Conservation (phyloP, 2,329 filamentous ascomycete species). For the Tolypocladium ovalisporum region DNA sequence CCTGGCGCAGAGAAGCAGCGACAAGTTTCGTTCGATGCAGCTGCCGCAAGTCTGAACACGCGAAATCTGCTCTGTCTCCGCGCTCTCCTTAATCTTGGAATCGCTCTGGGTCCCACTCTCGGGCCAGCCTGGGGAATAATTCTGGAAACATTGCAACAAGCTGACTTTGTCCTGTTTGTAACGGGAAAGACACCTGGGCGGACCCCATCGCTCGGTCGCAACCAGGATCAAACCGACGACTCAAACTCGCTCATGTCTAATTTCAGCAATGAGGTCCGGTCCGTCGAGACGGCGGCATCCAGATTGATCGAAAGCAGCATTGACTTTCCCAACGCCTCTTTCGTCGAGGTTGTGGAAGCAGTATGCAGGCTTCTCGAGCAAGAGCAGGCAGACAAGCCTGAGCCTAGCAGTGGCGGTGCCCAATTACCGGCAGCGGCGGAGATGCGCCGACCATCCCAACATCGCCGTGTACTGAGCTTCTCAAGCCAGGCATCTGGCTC, state of each 20-base stretch:
- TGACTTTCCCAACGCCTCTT: slow-evolving; percentile 78
- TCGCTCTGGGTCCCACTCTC: slow-evolving; percentile 82
- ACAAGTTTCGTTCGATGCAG: slow-evolving; percentile 46
- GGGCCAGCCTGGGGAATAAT: slow-evolving; percentile 82
- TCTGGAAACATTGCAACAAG: slow-evolving; percentile 83
- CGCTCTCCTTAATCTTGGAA: slow-evolving; percentile 88
- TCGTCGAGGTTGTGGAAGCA: slow-evolving; percentile 64
- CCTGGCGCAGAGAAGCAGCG: slow-evolving; percentile 47
- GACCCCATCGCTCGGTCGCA: slow-evolving; percentile 35
- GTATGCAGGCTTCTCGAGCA: slow-evolving; percentile 59
- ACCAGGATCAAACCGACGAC: slow-evolving; percentile 39
- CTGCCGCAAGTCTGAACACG: slow-evolving; percentile 57
- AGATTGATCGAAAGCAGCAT: slow-evolving; percentile 84
- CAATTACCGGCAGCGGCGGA: slow-evolving; percentile 10
- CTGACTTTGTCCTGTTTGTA: slow-evolving; percentile 73
- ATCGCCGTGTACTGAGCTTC: slow-evolving; percentile 36
- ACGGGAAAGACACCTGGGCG: slow-evolving; percentile 44
- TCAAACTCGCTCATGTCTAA: slow-evolving; percentile 45
- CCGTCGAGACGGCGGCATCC: slow-evolving; percentile 78
- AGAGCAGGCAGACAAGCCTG: slow-evolving; percentile 12
- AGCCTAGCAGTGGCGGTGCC: slow-evolving; percentile 6
- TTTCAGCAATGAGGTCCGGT: slow-evolving; percentile 70
- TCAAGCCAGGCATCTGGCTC: slow-evolving; percentile 32
- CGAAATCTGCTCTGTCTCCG: slow-evolving; percentile 83
- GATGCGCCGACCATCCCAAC: slow-evolving; percentile 26